Evolutionary conservation across 2,329 filamentous ascomycete species (phyloP).

Genomic region (Trichoderma simmonsii): DNA sequence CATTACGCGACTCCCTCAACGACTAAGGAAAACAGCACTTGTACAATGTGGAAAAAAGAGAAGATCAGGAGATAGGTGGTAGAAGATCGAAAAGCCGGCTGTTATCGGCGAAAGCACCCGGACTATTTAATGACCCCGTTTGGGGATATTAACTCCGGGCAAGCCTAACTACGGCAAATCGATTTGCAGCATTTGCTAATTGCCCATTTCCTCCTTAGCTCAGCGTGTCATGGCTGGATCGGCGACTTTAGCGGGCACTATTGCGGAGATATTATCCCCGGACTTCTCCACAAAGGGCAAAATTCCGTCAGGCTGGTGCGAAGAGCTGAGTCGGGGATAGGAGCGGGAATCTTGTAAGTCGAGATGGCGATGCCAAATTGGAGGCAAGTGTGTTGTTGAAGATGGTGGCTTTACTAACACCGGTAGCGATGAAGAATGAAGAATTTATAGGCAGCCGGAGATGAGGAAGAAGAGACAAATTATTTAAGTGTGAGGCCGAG

Average conservation of each 20-base stretch:
- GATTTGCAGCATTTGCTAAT: background rate
- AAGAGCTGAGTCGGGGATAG: background rate
- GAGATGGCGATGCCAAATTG: background rate
- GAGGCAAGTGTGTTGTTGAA: background rate
- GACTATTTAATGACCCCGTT: background rate
- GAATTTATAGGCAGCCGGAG: background rate
- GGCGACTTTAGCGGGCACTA: background rate
- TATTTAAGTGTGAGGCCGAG: background rate
- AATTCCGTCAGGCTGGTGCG: background rate
- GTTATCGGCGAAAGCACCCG: background rate
- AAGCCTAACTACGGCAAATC: background rate
- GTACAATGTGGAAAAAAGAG: background rate
- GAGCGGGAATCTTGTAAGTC: background rate
- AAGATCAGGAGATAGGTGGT: background rate
- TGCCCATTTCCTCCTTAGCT: background rate
- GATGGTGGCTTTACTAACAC: background rate
- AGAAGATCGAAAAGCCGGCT: background rate
- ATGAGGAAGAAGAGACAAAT: background rate
- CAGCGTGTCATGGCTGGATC: background rate
- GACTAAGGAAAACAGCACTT: no score
- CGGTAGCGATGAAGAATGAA: no score
- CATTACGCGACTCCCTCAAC: background rate
- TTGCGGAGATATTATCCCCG: background rate
- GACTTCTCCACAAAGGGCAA: background rate
- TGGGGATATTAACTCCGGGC: slow-evolving; percentile 3